Evolutionary conservation across 1,139 yeast species (phyloP), one percentile per base, ranked within the genome.

Genomic region (Hemisphaericaspora subhashii): DNA sequence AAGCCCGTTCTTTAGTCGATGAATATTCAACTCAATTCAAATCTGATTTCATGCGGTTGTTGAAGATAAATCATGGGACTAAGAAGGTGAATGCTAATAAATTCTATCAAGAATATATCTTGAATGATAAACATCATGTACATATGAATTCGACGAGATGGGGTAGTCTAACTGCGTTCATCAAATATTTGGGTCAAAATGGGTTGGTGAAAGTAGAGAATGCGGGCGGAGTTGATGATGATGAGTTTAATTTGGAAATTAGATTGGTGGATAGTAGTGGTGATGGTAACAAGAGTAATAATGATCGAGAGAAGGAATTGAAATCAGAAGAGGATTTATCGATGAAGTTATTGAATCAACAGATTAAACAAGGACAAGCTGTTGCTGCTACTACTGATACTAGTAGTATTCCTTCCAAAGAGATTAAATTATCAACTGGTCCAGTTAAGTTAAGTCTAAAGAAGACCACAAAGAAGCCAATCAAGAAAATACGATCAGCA

Each of bases 101-200:
- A 54, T 88, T 88, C 55, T 92, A 92, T 64, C 96, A 90, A 53
- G 97, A 90, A 57, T 86, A 85, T 54, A 84, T 86, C 38, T 64
- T 74, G 40, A 77, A 77, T 47, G 87, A 89, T 55, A 78, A 79
- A 53, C 79, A 86, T 41, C 98, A 92, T 59, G 68, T 89, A 4
- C 98, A 90, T 58, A 80, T 92, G 84, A 89, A 88, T 55, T 82
- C 97, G 3, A 92, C 98, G 1, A 70, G 72, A 45, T 92, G 95
- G 90, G 59, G 74, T 3, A 77, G 85, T 4, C 62, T 94, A 30
- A 76, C 92, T 0, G 76, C 78, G 38, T 86, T 90, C 57, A 74
- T 88, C n/a, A 74, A 78, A 45, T 66, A 78, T 50, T 61, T 92
- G 47, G 85, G 82, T 1, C 67, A 72, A 17, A 64, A 68, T 20